phyloP scores from a whole-genome alignment of 2,329 filamentous ascomycete genomes.

The Leptographium wingfieldii region DNA sequence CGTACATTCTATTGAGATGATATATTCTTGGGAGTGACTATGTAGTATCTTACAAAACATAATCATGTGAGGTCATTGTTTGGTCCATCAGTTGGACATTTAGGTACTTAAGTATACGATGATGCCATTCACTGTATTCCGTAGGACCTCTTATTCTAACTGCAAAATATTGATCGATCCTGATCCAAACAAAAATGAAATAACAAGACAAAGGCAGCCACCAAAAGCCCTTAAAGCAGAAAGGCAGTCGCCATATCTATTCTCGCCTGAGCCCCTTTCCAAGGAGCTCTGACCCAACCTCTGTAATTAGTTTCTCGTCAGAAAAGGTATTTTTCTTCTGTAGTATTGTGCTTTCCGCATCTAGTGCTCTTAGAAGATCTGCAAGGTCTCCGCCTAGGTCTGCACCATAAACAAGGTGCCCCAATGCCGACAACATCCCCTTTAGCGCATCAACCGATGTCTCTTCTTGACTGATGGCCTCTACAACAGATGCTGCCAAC shows the following conservation, averaged over 20 bases:
- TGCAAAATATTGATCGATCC: no score
- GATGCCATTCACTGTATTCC: no score
- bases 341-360: conserved; percentile 52
- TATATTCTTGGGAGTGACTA: no score
- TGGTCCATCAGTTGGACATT: no score
- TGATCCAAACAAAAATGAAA: no score
- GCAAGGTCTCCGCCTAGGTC: conserved; percentile 61
- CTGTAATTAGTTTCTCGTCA: conserved; percentile 41
- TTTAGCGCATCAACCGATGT: conserved; percentile 59
- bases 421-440: conserved; percentile 64
- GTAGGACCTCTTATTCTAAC: no score
- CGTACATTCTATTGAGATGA: no score
- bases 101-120: no score
- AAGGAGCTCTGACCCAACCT: conserved; percentile 39
- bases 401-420: conserved; percentile 60
- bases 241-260: neutral
- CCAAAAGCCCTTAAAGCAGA: neutral
- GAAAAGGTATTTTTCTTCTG: conserved; percentile 45
- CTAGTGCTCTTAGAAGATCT: conserved; percentile 67
- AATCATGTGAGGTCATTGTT: no score
- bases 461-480: conserved; percentile 51
- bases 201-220: no score
- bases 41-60: no score
- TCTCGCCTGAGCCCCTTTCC: conserved; percentile 30
- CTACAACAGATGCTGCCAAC: conserved; percentile 66